phyloP scores from a whole-genome alignment of 139 green algal species.

The Volvox reticuliferus region DNA sequence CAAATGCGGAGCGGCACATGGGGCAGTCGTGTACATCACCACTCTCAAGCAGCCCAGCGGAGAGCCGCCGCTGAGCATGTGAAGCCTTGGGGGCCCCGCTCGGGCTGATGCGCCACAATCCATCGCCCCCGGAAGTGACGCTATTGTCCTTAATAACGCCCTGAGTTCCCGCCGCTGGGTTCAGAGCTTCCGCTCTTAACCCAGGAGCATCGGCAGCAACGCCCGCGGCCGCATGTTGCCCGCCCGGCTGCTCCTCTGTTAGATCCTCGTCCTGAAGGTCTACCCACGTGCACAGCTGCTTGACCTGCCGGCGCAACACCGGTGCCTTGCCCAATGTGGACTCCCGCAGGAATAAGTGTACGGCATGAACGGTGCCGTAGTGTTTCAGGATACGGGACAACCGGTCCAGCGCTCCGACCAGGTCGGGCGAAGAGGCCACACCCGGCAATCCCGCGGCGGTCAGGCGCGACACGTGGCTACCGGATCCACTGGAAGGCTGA shows the following conservation, averaged over 20 bases:
- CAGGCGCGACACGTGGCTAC: not conserved
- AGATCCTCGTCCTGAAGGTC: not conserved
- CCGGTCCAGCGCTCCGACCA: conserved; percentile 15
- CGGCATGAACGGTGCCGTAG: conserved; percentile 35
- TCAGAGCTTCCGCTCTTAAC: too few relatives aligned
- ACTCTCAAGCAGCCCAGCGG: not conserved
- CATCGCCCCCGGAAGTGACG: too few relatives aligned
- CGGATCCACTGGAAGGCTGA: not conserved
- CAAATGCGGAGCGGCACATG: not conserved
- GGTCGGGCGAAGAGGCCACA: conserved; percentile 13
- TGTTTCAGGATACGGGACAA: conserved; percentile 18
- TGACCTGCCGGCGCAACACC: conserved; percentile 21
- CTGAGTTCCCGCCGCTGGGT: too few relatives aligned
- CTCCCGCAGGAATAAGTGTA: conserved; percentile 32
- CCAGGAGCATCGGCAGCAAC: too few relatives aligned
- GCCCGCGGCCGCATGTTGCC: too few relatives aligned
- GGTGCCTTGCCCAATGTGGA: conserved; percentile 9
- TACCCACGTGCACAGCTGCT: conserved; percentile 30
- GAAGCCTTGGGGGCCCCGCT: too few relatives aligned
- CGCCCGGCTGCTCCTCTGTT: not conserved
- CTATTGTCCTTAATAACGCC: too few relatives aligned
- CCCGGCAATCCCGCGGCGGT: not conserved
- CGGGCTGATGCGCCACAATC: too few relatives aligned
- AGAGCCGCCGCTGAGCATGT: too few relatives aligned
- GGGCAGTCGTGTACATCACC: conserved; percentile 21